Evolutionary conservation across 2,329 filamentous ascomycete species (phyloP), one percentile per base, ranked within the genome.

Genomic region (Colletotrichum karsti): DNA sequence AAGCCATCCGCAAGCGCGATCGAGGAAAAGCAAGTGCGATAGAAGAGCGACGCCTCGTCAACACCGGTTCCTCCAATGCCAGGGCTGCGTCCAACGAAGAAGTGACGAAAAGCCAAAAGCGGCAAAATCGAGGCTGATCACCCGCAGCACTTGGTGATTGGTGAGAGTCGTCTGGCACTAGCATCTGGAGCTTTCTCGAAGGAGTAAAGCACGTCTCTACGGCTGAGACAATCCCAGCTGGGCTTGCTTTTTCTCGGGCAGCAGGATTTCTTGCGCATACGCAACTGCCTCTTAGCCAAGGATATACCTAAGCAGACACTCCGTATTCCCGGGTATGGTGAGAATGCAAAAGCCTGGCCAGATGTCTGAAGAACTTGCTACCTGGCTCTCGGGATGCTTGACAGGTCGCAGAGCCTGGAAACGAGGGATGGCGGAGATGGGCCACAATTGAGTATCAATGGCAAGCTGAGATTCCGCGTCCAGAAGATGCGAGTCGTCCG

Each of bases 101-200:
- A 50, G 33, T 18, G 50, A 63, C 58, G 20, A 37, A 56, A 15
- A 5, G 6, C 63, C 44, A 10, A 24, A 57, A 30, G 18, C 59
- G 44, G 59, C 51, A 57, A 24, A 44, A 55, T 48, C n/a, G n/a
- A 48, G 46, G 63, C 24, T 33, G 57, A 66, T 66, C 63, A 55
- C 50, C 24, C 48, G 30, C 63, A 33, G 39, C 22, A 51, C 24
- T 18, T 58, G 53, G 51, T 51, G 44, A 63, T 63, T 64, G 59
- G 51, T 20, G 13, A 28, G 24, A 15, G 12, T 51, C 18, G 37
- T 13, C 26, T 51, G 42, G 30, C 64, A 48, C 64, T 67, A 67
- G 64, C 60, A 64, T 64, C 64, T 22, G n/a, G 37, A 24, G 59
- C 60, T 58, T 67, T 63, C 64, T 53, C 37, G 5, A 54, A 57